Evolutionary conservation across 2,329 filamentous ascomycete genomes (phyloP).

Genomic region (Dendrostoma leiphaemia): DNA sequence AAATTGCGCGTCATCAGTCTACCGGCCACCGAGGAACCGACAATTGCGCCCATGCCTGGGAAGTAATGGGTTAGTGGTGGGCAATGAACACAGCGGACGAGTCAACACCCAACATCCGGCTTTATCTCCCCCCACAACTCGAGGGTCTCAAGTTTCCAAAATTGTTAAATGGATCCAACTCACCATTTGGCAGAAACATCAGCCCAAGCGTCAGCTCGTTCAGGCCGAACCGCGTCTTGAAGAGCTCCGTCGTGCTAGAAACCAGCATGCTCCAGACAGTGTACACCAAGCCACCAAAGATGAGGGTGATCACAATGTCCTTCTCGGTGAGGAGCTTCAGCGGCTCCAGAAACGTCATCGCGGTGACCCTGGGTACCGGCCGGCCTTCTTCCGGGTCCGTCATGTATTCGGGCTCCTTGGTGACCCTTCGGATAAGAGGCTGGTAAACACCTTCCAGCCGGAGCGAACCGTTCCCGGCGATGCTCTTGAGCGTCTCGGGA

Average conservation of each 20-base stretch:
- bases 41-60: constrained; percentile 36
- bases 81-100: too few relatives aligned
- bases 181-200: constrained; percentile 26
- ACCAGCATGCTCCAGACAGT: constrained; percentile 49
- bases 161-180: too few relatives aligned
- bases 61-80: too few relatives aligned
- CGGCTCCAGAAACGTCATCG: constrained; percentile 34
- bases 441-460: constrained; percentile 36
- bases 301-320: constrained; percentile 41
- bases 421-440: constrained; percentile 34
- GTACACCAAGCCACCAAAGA: constrained; percentile 43
- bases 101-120: not conserved
- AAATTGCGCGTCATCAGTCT: constrained; percentile 41
- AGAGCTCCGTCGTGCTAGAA: constrained; percentile 38
- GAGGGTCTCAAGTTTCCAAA: too few relatives aligned
- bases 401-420: constrained; percentile 16
- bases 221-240: constrained; percentile 36
- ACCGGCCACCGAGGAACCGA: constrained; percentile 39
- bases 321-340: constrained; percentile 41
- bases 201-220: constrained; percentile 20
- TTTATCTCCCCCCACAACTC: too few relatives aligned
- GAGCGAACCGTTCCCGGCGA: constrained; percentile 38
- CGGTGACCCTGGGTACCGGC: constrained; percentile 25
- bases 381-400: not conserved
- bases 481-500: constrained; percentile 36